Evolutionary conservation across 768 basidiomycete species (phyloP).

Genomic region (Auriscalpium microsporum): DNA sequence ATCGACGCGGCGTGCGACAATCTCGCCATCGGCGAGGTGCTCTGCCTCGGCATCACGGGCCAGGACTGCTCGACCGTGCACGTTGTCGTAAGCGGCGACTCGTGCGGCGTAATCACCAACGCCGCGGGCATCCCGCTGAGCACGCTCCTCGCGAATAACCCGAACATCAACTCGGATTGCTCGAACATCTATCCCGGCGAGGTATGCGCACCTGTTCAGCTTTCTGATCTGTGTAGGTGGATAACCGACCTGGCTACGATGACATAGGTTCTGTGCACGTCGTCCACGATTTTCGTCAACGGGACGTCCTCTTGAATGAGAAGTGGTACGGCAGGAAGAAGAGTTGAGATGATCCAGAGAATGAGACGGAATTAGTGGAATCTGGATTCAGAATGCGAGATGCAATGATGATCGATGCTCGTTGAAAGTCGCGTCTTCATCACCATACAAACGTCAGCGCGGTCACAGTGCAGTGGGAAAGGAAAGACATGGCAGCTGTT

Average conservation of each 20-base stretch:
- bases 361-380: too few relatives aligned
- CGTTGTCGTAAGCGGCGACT: constrained; percentile 46
- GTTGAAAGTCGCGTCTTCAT: too few relatives aligned
- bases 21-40: constrained; percentile 35
- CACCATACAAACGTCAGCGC: too few relatives aligned
- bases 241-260: neutral
- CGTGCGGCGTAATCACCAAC: constrained; percentile 42
- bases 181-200: constrained; percentile 69
- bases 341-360: too few relatives aligned
- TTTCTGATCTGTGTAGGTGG: neutral
- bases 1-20: constrained; percentile 53
- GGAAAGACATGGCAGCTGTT: too few relatives aligned
- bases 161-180: constrained; percentile 50
- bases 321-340: too few relatives aligned
- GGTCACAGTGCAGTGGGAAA: too few relatives aligned
- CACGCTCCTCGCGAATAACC: constrained; percentile 62
- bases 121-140: constrained; percentile 39
- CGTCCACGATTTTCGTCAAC: neutral
- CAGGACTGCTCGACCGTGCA: constrained; percentile 60
- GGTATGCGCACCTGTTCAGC: constrained; percentile 28
- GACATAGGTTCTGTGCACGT: neutral
- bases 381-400: too few relatives aligned
- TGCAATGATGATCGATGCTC: too few relatives aligned
- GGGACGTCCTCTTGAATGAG: neutral
- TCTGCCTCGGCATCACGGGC: constrained; percentile 56